Base-by-base conservation (phyloP, 768 basidiomycete genomes). In the Macrocybe gigantea region DNA sequence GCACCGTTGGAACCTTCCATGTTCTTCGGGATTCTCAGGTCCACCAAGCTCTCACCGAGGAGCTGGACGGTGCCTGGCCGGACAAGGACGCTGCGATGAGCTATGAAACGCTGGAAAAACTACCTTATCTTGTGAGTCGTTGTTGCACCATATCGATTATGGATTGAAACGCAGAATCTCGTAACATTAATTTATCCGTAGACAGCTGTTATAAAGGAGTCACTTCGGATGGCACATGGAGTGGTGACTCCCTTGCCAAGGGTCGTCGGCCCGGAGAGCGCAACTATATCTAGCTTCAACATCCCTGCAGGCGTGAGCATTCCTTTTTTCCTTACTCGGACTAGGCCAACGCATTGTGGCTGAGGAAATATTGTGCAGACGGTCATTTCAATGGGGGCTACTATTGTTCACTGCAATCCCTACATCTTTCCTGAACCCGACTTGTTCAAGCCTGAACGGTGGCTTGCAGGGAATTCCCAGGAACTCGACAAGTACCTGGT, bases 161-260 rank as follows among this genome's bases (percentile, higher is more conserved):
- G 2, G 4, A 22, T 22, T 22, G 22, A 22, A 4, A 4, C 22
- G 22, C 22, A 22, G 22, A 22, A 22, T 29, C 30, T 38, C 12
- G 22, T 44, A 37, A 45, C 30, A 38, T 49, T 46, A 43, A 15
- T 13, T 41, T 41, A 30, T 40, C 13, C 38, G n/a, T 45, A 76
- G 75, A 71, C 69, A 1, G 74, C 73, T 5, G 71, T 76, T 31
- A 64, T 75, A 31, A 75, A 75, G 48, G 74, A 77, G 54, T 64
- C 72, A 0, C 61, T 76, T 38, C 60, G 75, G 22, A 61, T 74
- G 51, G 60, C 65, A 29, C 65, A 68, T 48, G 72, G 73, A 7
- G 56, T 70, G 2, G 62, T 68, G 9, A 66, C 59, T 2, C 66
- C 69, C 5, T 59, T 73, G 34, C 66, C 72, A 12, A 62, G 74